Base-by-base conservation (phyloP, 768 basidiomycete genomes). In the Calvatia gigantea region DNA sequence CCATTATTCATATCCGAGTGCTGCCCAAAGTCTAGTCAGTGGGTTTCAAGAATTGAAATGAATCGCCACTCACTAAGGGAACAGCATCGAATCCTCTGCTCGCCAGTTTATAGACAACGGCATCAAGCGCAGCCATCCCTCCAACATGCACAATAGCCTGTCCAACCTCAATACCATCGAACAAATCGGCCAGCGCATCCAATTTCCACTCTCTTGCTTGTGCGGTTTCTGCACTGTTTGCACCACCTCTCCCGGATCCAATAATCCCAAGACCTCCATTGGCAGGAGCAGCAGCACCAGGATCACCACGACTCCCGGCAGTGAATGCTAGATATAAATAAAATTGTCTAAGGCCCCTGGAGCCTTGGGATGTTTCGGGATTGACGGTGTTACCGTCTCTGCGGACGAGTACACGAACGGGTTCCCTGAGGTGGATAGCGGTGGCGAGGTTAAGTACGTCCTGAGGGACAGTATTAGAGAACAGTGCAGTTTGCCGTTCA, bases 391-490 rank as follows among this genome's bases (percentile, higher is more conserved):
- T 91, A 37, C 91, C 91, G 61, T 94, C 91, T 15, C 96, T 81
- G 50, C 97, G 84, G 21, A 99, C 97, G 17, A 99, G 84, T n/a
- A 99, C 97, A 23, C 97, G 85, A 38, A 99, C 94, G 19, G 97
- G 96, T 69, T 99, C 97, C 50, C 90, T 85, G 9, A 99, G 82
- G 65, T 97, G 91, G 56, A 99, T 94, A 3, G 89, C 85, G 51
- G 91, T 85, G 1, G 94, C 94, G 38, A 99, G 86, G 68, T 95
- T 98, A 59, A 99, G 82, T 9, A 99, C 97, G 66, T 99, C 97
- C 67, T 96, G 94, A 14, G 94, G 96, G 15, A 97, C 95, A 2
- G 97, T 99, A 69, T 98, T 98, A 33, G 94, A 96, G 72, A 98
- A 98, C n/a, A 93, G 76, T 6, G 91, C 92, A 3, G 92, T 93